Base-by-base conservation (phyloP, 768 basidiomycete species). In the Rhizopogon sp. region DNA sequence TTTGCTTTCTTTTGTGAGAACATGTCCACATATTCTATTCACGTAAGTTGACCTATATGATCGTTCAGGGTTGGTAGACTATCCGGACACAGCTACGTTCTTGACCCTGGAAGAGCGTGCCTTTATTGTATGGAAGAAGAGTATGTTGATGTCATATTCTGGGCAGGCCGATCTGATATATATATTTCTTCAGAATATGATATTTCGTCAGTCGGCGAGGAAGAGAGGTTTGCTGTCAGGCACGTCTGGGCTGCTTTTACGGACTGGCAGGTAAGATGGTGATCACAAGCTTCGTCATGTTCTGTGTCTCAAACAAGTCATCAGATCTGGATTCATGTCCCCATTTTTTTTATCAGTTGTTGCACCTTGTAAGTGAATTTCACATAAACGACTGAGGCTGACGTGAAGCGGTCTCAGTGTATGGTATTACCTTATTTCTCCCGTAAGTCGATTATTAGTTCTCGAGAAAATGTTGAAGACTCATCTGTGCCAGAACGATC, bases 391-490 rank as follows among this genome's bases (percentile, higher is more conserved):
- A 2, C 5, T n/a, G 33, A 29, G 3, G 25, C 9, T 43, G 17
- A 43, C 13, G 14, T 17, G 7, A 43, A 11, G 6, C 29, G 14
- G 13, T 22, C 33, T 16, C 40, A 87, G 85, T 86, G 2, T 86
- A 83, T 60, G 86, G 85, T 2, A 85, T 86, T 45, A 85, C 86
- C 0, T 70, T 87, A 25, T 88, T 88, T 74, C 69, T 87, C 31
- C 85, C 85, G 82, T 87, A 64, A 62, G 85, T 76, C 1, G 1
- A 13, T 25, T 42, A 22, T 16, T 46, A 20, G 49, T 20, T n/a
- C 16, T 49, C 7, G 58, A 28, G 25, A 35, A 7, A 17, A 3
- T 20, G 10, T 37, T 35, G 13, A 44, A 43, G 14, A 29, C 3
- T 45, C 14, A 41, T 10, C 6, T 43, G 14, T 11, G 33, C 31